These are phyloP conservation scores for Elsinoe arachidis DNA, from an alignment of 2,329 filamentous ascomycete genomes.

Conservation along the genomic window DNA sequence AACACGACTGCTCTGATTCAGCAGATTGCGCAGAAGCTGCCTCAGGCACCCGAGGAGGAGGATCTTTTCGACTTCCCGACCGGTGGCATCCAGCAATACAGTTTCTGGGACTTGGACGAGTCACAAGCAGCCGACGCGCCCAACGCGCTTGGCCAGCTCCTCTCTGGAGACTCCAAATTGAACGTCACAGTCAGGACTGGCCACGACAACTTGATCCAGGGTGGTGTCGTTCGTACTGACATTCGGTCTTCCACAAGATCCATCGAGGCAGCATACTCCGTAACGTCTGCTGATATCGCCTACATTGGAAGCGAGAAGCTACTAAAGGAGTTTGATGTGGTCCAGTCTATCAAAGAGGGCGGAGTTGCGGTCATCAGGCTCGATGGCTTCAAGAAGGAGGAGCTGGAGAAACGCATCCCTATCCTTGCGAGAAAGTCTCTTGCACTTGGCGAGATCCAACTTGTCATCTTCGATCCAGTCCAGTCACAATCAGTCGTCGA, in stretches of 20 bases:
- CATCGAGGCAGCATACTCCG: slow-evolving; percentile 73
- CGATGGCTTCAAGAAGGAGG: slow-evolving; percentile 73
- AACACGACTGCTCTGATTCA: slow-evolving; percentile 42
- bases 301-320: slow-evolving; percentile 74
- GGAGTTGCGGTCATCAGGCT: slow-evolving; percentile 69
- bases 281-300: slow-evolving; percentile 69
- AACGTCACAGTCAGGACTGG: slow-evolving; percentile 53
- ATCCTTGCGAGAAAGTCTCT: slow-evolving; percentile 61
- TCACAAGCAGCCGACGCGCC: slow-evolving; percentile 60
- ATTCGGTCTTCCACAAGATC: slow-evolving; percentile 74
- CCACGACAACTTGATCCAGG: slow-evolving; percentile 58
- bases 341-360: slow-evolving; percentile 59
- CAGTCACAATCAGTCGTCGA: slow-evolving; percentile 60
- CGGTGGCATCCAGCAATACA: slow-evolving; percentile 64
- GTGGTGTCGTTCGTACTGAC: slow-evolving; percentile 75
- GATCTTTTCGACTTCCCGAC: slow-evolving; percentile 34
- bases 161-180: slow-evolving; percentile 51
- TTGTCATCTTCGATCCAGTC: slow-evolving; percentile 68
- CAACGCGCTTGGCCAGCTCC: slow-evolving; percentile 49
- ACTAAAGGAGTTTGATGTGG: slow-evolving; percentile 65
- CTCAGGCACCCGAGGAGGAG: slow-evolving; percentile 29
- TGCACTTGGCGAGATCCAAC: slow-evolving; percentile 57
- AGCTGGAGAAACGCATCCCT: slow-evolving; percentile 79
- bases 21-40: slow-evolving; percentile 34
- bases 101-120: slow-evolving; percentile 85